Conservation (phyloP, 768 basidiomycete genomes). For the Tephrocybe sp. region DNA sequence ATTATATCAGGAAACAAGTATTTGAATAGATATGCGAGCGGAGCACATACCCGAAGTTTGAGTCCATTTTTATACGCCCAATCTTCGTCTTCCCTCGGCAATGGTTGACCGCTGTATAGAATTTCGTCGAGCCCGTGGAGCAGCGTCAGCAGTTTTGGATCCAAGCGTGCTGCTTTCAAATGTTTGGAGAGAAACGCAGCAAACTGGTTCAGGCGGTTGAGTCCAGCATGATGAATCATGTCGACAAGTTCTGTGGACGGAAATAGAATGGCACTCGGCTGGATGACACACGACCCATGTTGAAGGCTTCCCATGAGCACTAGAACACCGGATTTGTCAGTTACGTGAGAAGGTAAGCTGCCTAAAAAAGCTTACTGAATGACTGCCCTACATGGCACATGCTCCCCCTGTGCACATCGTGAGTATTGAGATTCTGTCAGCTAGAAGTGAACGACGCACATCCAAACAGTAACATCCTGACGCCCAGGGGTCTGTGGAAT, state of each 20-base stretch:
- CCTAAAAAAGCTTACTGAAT: conserved; percentile 54
- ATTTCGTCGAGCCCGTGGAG: conserved; percentile 61
- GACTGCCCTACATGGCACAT: conserved; percentile 82
- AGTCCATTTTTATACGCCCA: conserved; percentile 67
- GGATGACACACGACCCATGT: conserved; percentile 70
- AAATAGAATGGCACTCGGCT: conserved; percentile 65
- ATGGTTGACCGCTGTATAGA: conserved; percentile 60
- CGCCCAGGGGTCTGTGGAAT: conserved; percentile 37
- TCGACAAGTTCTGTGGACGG: conserved; percentile 65
- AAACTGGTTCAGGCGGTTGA: conserved; percentile 79
- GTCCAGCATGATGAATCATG: conserved; percentile 64
- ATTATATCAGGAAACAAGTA: conserved; percentile 19
- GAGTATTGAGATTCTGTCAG: conserved; percentile 1
- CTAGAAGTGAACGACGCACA: conserved; percentile 40
- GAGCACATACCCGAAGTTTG: conserved; percentile 52
- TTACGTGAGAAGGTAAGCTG: conserved; percentile 16
- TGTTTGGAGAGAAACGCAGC: conserved; percentile 64
- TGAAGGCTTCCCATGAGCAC: conserved; percentile 73
- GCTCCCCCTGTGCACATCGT: conserved; percentile 55
- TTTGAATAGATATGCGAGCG: conserved; percentile 17
- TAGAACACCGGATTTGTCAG: conserved; percentile 26
- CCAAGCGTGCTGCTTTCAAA: conserved; percentile 34
- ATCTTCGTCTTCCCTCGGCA: conserved; percentile 68
- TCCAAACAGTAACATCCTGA: conserved; percentile 55
- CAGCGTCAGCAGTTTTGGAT: conserved; percentile 59